Evolutionary conservation across 1,284 basidiomycete genomes (phyloP).

Genomic region (Rhodotorula sp.): DNA sequence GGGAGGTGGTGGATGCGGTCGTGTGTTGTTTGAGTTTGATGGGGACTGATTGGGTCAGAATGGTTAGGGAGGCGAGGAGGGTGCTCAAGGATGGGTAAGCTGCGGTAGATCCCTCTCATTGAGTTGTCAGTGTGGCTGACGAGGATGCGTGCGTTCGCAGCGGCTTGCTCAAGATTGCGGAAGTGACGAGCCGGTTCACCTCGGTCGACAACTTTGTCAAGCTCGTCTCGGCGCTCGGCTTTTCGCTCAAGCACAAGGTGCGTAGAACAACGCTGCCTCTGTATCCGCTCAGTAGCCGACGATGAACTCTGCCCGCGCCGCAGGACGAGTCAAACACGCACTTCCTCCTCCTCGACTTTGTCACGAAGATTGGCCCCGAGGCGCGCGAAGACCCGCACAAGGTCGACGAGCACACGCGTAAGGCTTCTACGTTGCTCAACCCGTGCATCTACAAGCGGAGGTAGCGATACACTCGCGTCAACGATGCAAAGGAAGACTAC

Average conservation of each 20-base stretch:
- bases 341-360: conserved; percentile 82
- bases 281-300: no score
- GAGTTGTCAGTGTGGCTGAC: not conserved
- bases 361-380: conserved; percentile 55
- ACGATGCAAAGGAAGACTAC: not conserved
- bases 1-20: conserved; percentile 76
- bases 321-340: conserved; percentile 81
- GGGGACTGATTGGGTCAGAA: conserved; percentile 93
- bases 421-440: conserved; percentile 67
- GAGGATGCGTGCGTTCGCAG: conserved; percentile 51
- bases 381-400: conserved; percentile 53
- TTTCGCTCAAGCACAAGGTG: conserved; percentile 72
- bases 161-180: conserved; percentile 85
- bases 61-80: conserved; percentile 83
- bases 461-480: conserved; percentile 47
- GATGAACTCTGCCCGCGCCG: no score
- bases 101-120: not conserved
- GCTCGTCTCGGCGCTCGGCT: conserved; percentile 72
- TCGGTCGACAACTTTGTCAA: conserved; percentile 71
- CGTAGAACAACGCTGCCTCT: no score
- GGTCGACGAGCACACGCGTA: conserved; percentile 64
- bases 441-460: conserved; percentile 97
- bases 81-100: conserved; percentile 75
- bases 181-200: conserved; percentile 86
- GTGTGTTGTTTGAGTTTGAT: conserved; percentile 94